These are phyloP conservation scores for Fusarium proliferatum DNA, from an alignment of 2,329 filamentous ascomycete genomes.

Conservation along the genomic window DNA sequence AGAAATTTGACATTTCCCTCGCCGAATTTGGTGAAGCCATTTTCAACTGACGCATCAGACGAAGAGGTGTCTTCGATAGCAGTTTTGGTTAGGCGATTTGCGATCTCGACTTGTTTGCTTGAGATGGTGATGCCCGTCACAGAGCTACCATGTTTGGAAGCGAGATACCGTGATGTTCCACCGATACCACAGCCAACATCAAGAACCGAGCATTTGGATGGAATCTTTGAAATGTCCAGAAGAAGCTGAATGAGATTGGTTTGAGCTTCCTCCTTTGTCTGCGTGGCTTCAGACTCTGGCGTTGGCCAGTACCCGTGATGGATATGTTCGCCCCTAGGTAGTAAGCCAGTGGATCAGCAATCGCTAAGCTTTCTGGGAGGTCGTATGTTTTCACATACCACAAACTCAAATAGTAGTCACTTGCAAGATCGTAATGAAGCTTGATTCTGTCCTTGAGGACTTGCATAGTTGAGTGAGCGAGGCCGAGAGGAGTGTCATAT, in stretches of 20 bases:
- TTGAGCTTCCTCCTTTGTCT: slow-evolving; percentile 69
- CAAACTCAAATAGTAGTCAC: slow-evolving; percentile 70
- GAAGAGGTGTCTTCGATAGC: slow-evolving; percentile 40
- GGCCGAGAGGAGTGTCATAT: slow-evolving; percentile 59
- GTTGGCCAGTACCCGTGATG: slow-evolving; percentile 71
- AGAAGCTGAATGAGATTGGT: slow-evolving; percentile 67
- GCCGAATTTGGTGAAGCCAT: slow-evolving; percentile 54
- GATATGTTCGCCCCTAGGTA: slow-evolving; percentile 68
- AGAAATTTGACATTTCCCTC: slow-evolving; percentile 63
- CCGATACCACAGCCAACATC: slow-evolving; percentile 72
- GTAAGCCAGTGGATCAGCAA: slow-evolving; percentile 8
- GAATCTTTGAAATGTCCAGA: slow-evolving; percentile 52
- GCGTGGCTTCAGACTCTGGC: slow-evolving; percentile 55
- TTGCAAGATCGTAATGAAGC: slow-evolving; percentile 70
- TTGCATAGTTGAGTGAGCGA: slow-evolving; percentile 59
- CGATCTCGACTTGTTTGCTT: slow-evolving; percentile 68
- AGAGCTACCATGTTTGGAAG: slow-evolving; percentile 60
- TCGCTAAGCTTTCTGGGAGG: neutral
- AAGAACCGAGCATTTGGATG: slow-evolving; percentile 52
- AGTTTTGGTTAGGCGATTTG: slow-evolving; percentile 58
- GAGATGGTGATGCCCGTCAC: slow-evolving; percentile 72
- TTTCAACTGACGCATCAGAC: slow-evolving; percentile 30
- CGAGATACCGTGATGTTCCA: slow-evolving; percentile 68
- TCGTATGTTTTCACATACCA: slow-evolving; percentile 56
- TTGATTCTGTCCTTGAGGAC: slow-evolving; percentile 68